These are phyloP conservation scores for Starmerella floris DNA, from an alignment of 805 yeast genomes.

Conservation along the genomic window DNA sequence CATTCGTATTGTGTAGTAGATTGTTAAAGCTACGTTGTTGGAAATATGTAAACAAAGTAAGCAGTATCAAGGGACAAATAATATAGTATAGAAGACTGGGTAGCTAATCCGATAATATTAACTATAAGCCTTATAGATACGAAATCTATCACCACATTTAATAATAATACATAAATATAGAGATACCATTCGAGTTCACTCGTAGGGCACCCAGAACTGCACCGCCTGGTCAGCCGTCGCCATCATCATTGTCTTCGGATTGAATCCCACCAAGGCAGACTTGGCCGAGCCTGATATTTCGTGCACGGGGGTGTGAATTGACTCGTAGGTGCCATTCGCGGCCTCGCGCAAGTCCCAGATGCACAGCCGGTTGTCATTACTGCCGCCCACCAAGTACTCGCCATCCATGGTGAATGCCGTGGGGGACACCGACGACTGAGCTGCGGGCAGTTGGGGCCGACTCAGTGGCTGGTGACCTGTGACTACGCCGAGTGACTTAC, in stretches of 20 bases:
- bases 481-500: constrained; percentile 37
- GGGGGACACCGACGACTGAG: constrained; percentile 29
- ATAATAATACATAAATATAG: too few relatives aligned
- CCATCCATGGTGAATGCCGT: constrained; percentile 59
- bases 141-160: too few relatives aligned
- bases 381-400: constrained; percentile 45
- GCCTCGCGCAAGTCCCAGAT: constrained; percentile 36
- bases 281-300: constrained; percentile 17
- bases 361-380: constrained; percentile 39
- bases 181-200: too few relatives aligned
- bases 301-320: constrained; percentile 20
- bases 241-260: constrained; percentile 46
- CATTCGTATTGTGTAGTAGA: too few relatives aligned
- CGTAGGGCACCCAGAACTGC: constrained; percentile 30
- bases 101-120: too few relatives aligned
- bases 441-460: constrained; percentile 25
- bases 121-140: too few relatives aligned
- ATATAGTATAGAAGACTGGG: too few relatives aligned
- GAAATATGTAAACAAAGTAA: too few relatives aligned
- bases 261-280: constrained; percentile 30
- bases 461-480: constrained; percentile 38
- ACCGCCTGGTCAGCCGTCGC: constrained; percentile 52
- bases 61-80: too few relatives aligned
- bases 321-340: constrained; percentile 9
- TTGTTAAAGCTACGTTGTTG: too few relatives aligned